These are phyloP conservation scores for Paraphoma sp. DNA, from an alignment of 2,329 filamentous ascomycete genomes.

Conservation along the genomic window DNA sequence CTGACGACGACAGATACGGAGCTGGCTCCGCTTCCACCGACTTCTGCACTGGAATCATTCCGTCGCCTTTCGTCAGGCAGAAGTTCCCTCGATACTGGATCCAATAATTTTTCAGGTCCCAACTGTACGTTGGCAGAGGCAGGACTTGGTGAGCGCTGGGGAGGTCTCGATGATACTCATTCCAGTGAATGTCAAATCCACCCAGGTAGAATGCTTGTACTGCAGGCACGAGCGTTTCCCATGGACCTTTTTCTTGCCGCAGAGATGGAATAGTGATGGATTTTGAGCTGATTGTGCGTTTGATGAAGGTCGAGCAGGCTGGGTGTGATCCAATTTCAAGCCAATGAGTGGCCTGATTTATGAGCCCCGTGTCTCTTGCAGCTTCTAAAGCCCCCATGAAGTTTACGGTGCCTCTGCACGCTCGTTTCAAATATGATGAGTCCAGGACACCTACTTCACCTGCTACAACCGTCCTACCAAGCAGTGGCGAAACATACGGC, in stretches of 20 bases:
- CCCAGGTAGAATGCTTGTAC: conserved; percentile 59
- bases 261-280: conserved; percentile 33
- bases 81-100: conserved; percentile 33
- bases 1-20: no score
- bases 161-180: conserved; percentile 64
- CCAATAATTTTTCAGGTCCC: conserved; percentile 48
- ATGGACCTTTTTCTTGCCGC: conserved; percentile 3
- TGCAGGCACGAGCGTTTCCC: conserved; percentile 49
- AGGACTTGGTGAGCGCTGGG: conserved; percentile 55
- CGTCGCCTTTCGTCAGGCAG: background rate
- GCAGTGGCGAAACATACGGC: no score
- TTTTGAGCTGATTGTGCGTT: conserved; percentile 29
- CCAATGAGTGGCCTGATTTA: no score
- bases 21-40: no score
- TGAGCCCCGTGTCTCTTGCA: no score
- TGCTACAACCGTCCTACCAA: no score
- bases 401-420: no score
- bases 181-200: conserved; percentile 66
- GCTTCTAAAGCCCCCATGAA: no score
- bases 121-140: conserved; percentile 56
- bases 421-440: no score
- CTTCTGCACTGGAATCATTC: no score
- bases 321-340: conserved; percentile 58
- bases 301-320: conserved; percentile 42
- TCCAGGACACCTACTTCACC: no score